A percentile compares a stretch with the other conserved stretches of the same genome.
Evolutionary conservation across 495 filamentous ascomycete species (phyloP).

Genomic region (Penicillium egyptiacum): DNA sequence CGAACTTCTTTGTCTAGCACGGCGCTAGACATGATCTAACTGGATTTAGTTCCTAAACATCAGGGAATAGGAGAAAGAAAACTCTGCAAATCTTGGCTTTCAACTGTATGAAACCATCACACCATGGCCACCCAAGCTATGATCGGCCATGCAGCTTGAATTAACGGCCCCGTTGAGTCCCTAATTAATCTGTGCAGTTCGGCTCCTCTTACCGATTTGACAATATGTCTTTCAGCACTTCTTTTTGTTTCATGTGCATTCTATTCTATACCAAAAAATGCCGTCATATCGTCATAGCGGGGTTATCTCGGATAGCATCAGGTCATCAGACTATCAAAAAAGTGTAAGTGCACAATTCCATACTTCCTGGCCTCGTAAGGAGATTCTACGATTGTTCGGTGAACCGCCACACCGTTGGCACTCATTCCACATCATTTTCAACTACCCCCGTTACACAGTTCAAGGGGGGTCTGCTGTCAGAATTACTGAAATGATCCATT

Average conservation of each 20-base stretch:
- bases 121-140: slow-evolving; percentile 13
- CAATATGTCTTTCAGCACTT: not conserved
- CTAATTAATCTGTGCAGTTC: slow-evolving; percentile 28
- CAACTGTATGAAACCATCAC: slow-evolving; percentile 14
- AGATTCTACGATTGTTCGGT: slow-evolving; percentile 13
- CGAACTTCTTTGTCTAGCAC: slow-evolving; percentile 12
- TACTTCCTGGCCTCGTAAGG: slow-evolving; percentile 7
- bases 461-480: slow-evolving; percentile 6
- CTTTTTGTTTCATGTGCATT: not conserved
- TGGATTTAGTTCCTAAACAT: not conserved
- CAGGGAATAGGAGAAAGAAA: slow-evolving; percentile 8
- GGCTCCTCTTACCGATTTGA: slow-evolving; percentile 20
- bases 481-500: not conserved
- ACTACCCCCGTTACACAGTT: slow-evolving; percentile 18
- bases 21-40: slow-evolving; percentile 10
- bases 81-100: slow-evolving; percentile 10
- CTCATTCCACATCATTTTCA: slow-evolving; percentile 5
- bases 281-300: slow-evolving; percentile 6
- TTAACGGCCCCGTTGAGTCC: slow-evolving; percentile 15
- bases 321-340: slow-evolving; percentile 9
- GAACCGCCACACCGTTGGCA: slow-evolving; percentile 11
- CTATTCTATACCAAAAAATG: not conserved
- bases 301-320: not conserved
- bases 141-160: slow-evolving; percentile 30
- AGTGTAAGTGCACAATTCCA: slow-evolving; percentile 1